phyloP scores from a whole-genome alignment of 495 filamentous ascomycete species.

The Hypoxylon intermedium region DNA sequence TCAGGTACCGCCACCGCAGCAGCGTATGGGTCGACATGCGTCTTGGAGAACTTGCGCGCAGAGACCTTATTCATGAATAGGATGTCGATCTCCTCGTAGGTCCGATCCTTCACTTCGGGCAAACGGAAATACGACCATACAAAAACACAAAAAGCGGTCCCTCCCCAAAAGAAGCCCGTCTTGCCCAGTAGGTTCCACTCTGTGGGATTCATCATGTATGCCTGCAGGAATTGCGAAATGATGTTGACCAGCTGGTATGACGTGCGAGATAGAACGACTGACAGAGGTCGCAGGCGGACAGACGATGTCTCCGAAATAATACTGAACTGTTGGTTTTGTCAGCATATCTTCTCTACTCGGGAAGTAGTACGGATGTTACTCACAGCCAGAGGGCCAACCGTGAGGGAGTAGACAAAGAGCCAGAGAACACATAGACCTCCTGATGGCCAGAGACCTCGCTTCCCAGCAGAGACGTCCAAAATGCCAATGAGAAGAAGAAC shows the following conservation, averaged over 20 bases:
- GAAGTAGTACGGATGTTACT: no score
- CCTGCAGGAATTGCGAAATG: conserved; percentile 65
- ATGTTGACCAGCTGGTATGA: conserved; percentile 65
- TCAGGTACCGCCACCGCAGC: background rate
- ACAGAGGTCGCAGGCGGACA: conserved; percentile 56
- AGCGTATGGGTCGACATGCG: conserved; percentile 40
- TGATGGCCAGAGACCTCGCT: conserved; percentile 34
- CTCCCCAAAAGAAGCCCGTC: conserved; percentile 58
- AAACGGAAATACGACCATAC: conserved; percentile 41
- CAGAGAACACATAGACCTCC: conserved; percentile 53
- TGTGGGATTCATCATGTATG: conserved; percentile 57
- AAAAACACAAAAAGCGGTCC: conserved; percentile 49
- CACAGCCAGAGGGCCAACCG: conserved; percentile 52
- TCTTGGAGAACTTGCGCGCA: conserved; percentile 50
- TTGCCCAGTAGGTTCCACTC: conserved; percentile 54
- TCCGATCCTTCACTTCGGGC: conserved; percentile 46
- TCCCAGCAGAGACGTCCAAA: conserved; percentile 36
- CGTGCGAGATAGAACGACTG: conserved; percentile 60
- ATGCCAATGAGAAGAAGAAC: conserved; percentile 48
- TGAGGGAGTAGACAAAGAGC: conserved; percentile 49
- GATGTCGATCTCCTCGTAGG: conserved; percentile 60
- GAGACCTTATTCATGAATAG: conserved; percentile 55
- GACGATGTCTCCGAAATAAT: conserved; percentile 61
- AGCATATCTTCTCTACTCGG: conserved; percentile 33
- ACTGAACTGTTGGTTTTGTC: conserved; percentile 48